Conservation (phyloP, 2,329 filamentous ascomycete species). For the Diaporthe longicolla region DNA sequence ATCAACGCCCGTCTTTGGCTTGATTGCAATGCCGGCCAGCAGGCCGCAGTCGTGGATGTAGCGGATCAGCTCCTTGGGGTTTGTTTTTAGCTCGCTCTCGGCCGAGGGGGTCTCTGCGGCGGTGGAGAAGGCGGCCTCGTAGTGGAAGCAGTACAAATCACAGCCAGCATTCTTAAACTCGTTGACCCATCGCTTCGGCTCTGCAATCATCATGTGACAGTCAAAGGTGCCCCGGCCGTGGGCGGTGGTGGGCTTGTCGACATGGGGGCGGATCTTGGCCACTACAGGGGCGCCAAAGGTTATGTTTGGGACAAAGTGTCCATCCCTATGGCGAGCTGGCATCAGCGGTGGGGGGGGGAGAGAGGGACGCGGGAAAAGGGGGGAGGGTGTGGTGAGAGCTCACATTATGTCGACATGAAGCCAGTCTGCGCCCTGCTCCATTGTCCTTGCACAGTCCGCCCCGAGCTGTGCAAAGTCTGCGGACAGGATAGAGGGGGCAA, state of each 20-base stretch:
- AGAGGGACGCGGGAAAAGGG: slow-evolving; percentile 1
- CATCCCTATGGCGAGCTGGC: slow-evolving; percentile 76
- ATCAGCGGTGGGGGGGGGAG: slow-evolving; percentile 13
- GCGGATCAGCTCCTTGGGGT: slow-evolving; percentile 84
- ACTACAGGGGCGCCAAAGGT: slow-evolving; percentile 97
- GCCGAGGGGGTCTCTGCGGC: slow-evolving; percentile 85
- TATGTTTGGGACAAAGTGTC: slow-evolving; percentile 98
- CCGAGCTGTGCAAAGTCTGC: slow-evolving; percentile 95
- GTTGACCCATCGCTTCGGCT: slow-evolving; percentile 99
- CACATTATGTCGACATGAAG: slow-evolving; percentile 94
- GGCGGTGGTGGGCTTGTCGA: slow-evolving; percentile 78
- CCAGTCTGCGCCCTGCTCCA: slow-evolving; percentile 90
- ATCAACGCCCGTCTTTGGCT: slow-evolving; percentile 90
- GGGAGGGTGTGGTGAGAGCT: slow-evolving; percentile 42
- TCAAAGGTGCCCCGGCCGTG: slow-evolving; percentile 94
- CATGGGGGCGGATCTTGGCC: slow-evolving; percentile 90
- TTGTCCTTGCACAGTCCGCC: slow-evolving; percentile 87
- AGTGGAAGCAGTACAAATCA: slow-evolving; percentile 99
- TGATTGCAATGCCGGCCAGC: slow-evolving; percentile 94
- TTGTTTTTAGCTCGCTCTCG: slow-evolving; percentile 79
- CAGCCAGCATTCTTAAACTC: slow-evolving; percentile 95
- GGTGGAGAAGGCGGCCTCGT: slow-evolving; percentile 93
- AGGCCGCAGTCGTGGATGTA: slow-evolving; percentile 93
- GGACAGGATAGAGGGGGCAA: slow-evolving; percentile 95
- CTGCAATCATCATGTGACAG: slow-evolving; percentile 99